Evolutionary conservation across 1,139 yeast species (phyloP).

Genomic region (Blastobotrys proliferans): DNA sequence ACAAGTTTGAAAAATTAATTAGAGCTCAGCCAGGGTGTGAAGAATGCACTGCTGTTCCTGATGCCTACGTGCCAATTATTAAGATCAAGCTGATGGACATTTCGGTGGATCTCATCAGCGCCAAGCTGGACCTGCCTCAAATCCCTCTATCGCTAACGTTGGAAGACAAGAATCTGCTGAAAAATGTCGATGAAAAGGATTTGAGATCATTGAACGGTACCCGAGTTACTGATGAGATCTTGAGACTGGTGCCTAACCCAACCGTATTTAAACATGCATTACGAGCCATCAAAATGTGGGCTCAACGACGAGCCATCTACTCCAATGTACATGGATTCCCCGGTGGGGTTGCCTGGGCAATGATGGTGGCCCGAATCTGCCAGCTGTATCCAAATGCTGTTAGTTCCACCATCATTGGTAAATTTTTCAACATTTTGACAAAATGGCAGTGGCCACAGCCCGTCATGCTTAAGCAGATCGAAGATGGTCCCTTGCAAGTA

Average conservation of each 20-base stretch:
- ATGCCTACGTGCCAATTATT: conserved; percentile 94
- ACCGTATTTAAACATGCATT: conserved; percentile 90
- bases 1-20: conserved; percentile 65
- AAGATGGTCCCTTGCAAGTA: conserved; percentile 95
- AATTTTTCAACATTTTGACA: conserved; percentile 78
- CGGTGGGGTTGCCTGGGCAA: conserved; percentile 99
- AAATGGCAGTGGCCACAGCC: conserved; percentile 99
- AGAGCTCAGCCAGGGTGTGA: conserved; percentile 73
- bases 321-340: conserved; percentile 97
- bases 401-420: conserved; percentile 81
- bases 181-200: conserved; percentile 87
- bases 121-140: conserved; percentile 74
- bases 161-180: conserved; percentile 76
- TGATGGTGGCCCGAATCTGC: conserved; percentile 94
- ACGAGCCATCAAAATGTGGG: conserved; percentile 94
- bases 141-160: conserved; percentile 71
- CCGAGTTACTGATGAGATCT: conserved; percentile 92
- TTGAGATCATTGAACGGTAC: conserved; percentile 90
- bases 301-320: conserved; percentile 88
- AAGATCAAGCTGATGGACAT: conserved; percentile 84
- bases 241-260: conserved; percentile 85
- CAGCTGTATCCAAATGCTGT: conserved; percentile 96
- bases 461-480: conserved; percentile 82
- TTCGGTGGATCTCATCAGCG: conserved; percentile 84
- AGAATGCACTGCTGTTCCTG: conserved; percentile 90